Evolutionary conservation across 2,329 filamentous ascomycete genomes (phyloP), one percentile per base, ranked within the genome.

Genomic region (Thielaviopsis musarum): DNA sequence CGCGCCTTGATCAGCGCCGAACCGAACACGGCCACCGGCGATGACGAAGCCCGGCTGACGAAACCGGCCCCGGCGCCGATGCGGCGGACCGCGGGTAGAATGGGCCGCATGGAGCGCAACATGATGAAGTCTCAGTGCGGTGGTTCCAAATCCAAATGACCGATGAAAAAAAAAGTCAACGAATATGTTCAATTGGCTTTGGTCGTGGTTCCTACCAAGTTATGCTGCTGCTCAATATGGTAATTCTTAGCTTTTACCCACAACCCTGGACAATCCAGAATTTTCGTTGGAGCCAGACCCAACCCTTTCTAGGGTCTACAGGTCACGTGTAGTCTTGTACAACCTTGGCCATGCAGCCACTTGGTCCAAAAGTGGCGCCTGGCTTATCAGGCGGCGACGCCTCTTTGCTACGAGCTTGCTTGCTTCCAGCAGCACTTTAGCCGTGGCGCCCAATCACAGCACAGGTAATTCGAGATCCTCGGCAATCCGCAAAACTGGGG

Each of bases 401-500:
- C 28, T 57, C 24, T 22, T 26, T 28, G 9, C 54, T 24, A 54
- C 13, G 17, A 19, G 21, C 34, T 52, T 26, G 24, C 24, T 26
- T 26, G 24, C 24, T 26, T 26, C 22, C 28, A 38, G 3, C 28
- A 59, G 24, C 56, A 26, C 54, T 30, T 56, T 56, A 60, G 34
- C 58, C 56, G 30, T 52, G 30, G 48, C 63, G 67, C 61, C 76
- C 76, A 78, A 78, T 78, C 69, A 73, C 60, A 65, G 61, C 64
- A 62, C 64, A 67, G 64, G 65, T 69, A 74, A 72, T 77, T 74
- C 69, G 64, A 70, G 69, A 72, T 73, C 74, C 76, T 78, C 76
- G 76, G 76, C 74, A 77, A 77, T 76, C 28, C 57, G 22, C 41
- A 41, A 58, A 54, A 57, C 54, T 51, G 59, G 54, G 41, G 57